Percentiles rank a stretch among this genome's conserved stretches.
phyloP scores from a whole-genome alignment of 2,329 filamentous ascomycete species.

The Colletotrichum noveboracense region DNA sequence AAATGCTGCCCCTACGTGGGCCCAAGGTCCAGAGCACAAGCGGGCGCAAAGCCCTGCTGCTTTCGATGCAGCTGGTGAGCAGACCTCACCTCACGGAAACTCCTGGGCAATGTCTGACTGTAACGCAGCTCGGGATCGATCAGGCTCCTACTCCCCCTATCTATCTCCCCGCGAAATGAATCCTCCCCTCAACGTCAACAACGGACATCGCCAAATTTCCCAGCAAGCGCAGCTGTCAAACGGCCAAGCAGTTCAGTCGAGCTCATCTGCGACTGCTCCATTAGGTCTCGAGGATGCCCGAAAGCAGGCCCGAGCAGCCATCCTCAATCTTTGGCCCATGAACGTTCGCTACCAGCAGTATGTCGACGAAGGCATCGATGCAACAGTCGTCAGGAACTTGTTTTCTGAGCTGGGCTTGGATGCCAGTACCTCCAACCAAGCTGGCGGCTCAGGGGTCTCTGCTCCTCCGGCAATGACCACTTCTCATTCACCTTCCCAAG shows the following conservation, averaged over 20 bases:
- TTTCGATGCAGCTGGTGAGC: background rate
- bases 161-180: slow-evolving; percentile 55
- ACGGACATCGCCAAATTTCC: background rate
- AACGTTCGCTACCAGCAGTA: slow-evolving; percentile 79
- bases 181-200: background rate
- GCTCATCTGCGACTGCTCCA: background rate
- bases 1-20: background rate
- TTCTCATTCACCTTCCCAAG: background rate
- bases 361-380: slow-evolving; percentile 74
- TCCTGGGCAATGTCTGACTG: background rate
- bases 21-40: background rate
- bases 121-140: slow-evolving; percentile 45
- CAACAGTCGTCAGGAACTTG: slow-evolving; percentile 63
- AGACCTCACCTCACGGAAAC: background rate
- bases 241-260: background rate
- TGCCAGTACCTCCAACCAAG: slow-evolving; percentile 29
- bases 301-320: slow-evolving; percentile 69
- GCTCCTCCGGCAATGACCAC: background rate
- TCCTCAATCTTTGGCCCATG: slow-evolving; percentile 67
- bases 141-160: slow-evolving; percentile 58
- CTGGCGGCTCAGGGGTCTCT: background rate
- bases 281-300: slow-evolving; percentile 44
- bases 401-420: slow-evolving; percentile 73
- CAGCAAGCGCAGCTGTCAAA: background rate
- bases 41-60: background rate